Conservation (phyloP, 768 basidiomycete species). For the Rossbeevera mucosa region DNA sequence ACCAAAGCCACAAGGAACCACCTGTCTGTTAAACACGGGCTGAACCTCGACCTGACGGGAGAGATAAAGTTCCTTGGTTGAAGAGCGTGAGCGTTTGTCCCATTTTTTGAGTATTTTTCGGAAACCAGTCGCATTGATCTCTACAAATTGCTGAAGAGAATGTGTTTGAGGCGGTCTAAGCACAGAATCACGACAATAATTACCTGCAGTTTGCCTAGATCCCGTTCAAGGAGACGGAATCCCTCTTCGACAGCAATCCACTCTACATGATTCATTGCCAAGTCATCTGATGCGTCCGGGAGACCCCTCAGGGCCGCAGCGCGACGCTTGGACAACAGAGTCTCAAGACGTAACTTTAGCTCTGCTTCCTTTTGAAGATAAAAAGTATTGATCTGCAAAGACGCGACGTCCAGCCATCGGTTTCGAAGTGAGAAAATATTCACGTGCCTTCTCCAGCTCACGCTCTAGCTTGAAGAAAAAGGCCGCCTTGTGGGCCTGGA, state of each 20-base stretch:
- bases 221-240: constrained; percentile 88
- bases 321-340: constrained; percentile 88
- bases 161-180: constrained; percentile 12
- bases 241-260: constrained; percentile 97
- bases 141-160: constrained; percentile 78
- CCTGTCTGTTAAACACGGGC: constrained; percentile 94
- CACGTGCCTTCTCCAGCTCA: constrained; percentile 88
- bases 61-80: constrained; percentile 95
- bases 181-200: constrained; percentile 11
- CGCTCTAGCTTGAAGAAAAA: constrained; percentile 99
- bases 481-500: constrained; percentile 92
- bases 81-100: constrained; percentile 92
- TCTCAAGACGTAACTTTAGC: constrained; percentile 86
- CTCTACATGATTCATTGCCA: constrained; percentile 63
- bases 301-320: constrained; percentile 70
- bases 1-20: constrained; percentile 30
- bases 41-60: constrained; percentile 98
- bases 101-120: constrained; percentile 98
- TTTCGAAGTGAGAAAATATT: constrained; percentile 2
- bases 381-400: constrained; percentile 86
- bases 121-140: constrained; percentile 95
- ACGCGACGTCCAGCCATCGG: constrained; percentile 3
- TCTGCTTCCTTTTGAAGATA: constrained; percentile 98
- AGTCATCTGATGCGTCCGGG: constrained; percentile 61
- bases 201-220: constrained; percentile 93